Evolutionary conservation across 352 stramenopile species (phyloP).

Genomic region (Lagenidium giganteum): DNA sequence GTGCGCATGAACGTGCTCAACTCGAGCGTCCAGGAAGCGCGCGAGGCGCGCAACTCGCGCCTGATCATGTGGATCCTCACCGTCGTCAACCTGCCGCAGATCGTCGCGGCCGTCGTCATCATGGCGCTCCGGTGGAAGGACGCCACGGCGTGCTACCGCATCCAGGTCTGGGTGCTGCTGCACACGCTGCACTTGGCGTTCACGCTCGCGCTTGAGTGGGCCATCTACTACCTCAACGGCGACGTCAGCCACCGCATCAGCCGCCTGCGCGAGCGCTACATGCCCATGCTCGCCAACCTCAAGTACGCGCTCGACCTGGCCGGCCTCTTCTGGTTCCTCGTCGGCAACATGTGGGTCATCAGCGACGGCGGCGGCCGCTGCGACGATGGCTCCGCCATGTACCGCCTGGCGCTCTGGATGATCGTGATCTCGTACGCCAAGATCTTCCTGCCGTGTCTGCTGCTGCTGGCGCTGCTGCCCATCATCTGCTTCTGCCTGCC

Average conservation of each 20-base stretch:
- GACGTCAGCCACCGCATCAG: conserved; percentile 49
- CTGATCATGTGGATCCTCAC: too few relatives aligned
- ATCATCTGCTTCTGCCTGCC: conserved; percentile 91
- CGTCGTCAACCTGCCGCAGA: too few relatives aligned
- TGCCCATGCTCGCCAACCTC: too few relatives aligned
- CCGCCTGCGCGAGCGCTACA: conserved; percentile 59
- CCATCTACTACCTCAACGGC: conserved; percentile 68
- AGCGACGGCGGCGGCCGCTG: conserved; percentile 62
- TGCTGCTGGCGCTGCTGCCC: conserved; percentile 79
- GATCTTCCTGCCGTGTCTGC: conserved; percentile 86
- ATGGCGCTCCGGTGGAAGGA: too few relatives aligned
- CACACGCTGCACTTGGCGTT: conserved; percentile 67
- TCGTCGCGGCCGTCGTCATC: too few relatives aligned
- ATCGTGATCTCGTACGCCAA: conserved; percentile 88
- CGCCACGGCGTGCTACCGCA: too few relatives aligned
- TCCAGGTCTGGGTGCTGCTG: conserved; percentile 80
- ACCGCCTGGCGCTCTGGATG: conserved; percentile 78
- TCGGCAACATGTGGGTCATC: conserved; percentile 80
- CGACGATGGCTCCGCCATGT: conserved; percentile 55
- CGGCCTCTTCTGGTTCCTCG: conserved; percentile 70
- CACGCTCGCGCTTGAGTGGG: conserved; percentile 70
- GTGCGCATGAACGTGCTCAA: too few relatives aligned
- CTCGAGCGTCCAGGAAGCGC: too few relatives aligned
- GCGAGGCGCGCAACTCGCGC: too few relatives aligned
- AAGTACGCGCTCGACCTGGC: conserved; percentile 64